phyloP scores from a whole-genome alignment of 2,329 filamentous ascomycete genomes.

The Periconia digitata region DNA sequence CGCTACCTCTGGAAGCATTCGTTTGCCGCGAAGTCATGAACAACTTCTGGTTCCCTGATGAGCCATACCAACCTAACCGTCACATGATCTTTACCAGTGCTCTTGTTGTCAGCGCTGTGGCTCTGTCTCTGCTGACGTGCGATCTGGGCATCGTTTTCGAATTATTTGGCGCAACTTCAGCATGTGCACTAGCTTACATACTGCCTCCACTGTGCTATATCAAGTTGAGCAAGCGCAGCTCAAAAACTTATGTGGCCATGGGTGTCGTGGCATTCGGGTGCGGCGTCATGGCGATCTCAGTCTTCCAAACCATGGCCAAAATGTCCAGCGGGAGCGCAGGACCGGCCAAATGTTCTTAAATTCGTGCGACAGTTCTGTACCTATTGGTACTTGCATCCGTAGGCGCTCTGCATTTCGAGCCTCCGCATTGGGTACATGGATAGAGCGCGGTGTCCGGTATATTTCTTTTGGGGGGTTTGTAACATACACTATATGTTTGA shows the following conservation, averaged over 20 bases:
- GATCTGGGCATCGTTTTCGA: constrained; percentile 95
- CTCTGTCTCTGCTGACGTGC: constrained; percentile 80
- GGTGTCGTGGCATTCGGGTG: constrained; percentile 77
- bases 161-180: constrained; percentile 91
- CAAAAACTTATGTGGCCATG: constrained; percentile 71
- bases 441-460: neutral
- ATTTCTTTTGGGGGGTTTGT: neutral
- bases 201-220: constrained; percentile 93
- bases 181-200: constrained; percentile 92
- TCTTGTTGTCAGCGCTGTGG: constrained; percentile 78
- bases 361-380: neutral
- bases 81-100: constrained; percentile 84
- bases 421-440: constrained; percentile 3
- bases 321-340: constrained; percentile 24
- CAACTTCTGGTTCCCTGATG: constrained; percentile 73
- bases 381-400: constrained; percentile 16
- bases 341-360: constrained; percentile 29
- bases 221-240: constrained; percentile 78
- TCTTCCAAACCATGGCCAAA: constrained; percentile 35
- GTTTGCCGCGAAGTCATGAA: constrained; percentile 97
- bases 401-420: constrained; percentile 15
- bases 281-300: constrained; percentile 71
- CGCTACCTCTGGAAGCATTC: constrained; percentile 92
- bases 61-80: constrained; percentile 78
- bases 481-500: neutral